Percentiles rank a stretch among this genome's conserved stretches.
These are phyloP conservation scores for Monosporascus sp. DNA, from an alignment of 2,329 filamentous ascomycete species.

Conservation along the genomic window DNA sequence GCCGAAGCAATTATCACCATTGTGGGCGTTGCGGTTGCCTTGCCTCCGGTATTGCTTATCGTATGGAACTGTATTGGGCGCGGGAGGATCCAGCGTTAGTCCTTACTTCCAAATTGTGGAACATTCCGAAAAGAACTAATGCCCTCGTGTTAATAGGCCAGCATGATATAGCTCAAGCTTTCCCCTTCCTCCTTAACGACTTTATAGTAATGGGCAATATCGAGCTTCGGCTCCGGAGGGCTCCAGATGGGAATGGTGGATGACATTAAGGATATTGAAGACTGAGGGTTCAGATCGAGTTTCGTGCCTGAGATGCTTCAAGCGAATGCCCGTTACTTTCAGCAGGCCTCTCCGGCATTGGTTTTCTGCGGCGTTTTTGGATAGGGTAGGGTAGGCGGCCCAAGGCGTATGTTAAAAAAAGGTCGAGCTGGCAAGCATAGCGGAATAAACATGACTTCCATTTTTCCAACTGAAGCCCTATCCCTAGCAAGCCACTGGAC, in stretches of 20 bases:
- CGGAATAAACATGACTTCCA: neutral
- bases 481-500: neutral
- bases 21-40: neutral
- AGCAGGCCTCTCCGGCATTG: too few relatives aligned
- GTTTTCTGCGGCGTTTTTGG: too few relatives aligned
- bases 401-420: too few relatives aligned
- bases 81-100: neutral
- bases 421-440: neutral
- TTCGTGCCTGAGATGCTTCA: too few relatives aligned
- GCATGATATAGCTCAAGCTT: neutral
- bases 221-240: neutral
- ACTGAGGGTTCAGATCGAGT: neutral
- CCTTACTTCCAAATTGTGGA: neutral
- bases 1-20: neutral
- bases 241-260: neutral
- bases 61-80: neutral
- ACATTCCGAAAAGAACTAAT: neutral
- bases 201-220: neutral
- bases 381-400: too few relatives aligned
- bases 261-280: neutral
- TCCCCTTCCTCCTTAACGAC: neutral
- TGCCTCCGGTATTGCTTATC: neutral
- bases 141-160: neutral
- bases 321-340: too few relatives aligned
- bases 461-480: neutral